Percentiles rank a stretch among this genome's conserved stretches.
Conservation (phyloP, 805 yeast species). For the Candida dajiaensis region DNA sequence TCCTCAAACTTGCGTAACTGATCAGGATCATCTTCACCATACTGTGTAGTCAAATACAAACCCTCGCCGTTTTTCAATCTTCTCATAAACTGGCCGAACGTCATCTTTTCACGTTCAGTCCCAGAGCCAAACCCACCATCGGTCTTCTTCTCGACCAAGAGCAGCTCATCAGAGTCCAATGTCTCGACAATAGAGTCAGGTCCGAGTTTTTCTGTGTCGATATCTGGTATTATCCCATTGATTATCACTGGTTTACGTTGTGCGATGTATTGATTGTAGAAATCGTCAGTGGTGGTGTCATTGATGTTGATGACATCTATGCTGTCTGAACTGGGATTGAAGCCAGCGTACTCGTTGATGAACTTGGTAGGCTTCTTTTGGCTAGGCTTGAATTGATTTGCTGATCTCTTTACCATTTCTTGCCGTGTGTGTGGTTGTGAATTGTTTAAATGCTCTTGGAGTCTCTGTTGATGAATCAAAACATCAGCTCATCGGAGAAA, state of each 20-base stretch:
- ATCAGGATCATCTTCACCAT: constrained; percentile 40
- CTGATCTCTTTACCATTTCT: constrained; percentile 6
- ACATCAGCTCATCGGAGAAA: neutral
- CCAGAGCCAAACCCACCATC: constrained; percentile 70
- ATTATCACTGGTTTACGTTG: constrained; percentile 42
- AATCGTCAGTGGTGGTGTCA: constrained; percentile 4
- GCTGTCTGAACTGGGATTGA: constrained; percentile 2
- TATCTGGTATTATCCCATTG: constrained; percentile 30
- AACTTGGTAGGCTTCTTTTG: constrained; percentile 1
- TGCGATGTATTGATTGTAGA: constrained; percentile 12
- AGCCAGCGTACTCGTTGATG: constrained; percentile 11
- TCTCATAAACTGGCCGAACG: constrained; percentile 41
- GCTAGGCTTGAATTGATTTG: neutral
- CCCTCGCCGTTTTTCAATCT: constrained; percentile 36
- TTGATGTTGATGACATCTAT: constrained; percentile 2
- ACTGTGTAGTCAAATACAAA: constrained; percentile 67
- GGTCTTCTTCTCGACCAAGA: constrained; percentile 55
- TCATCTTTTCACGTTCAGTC: constrained; percentile 43
- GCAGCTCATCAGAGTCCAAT: constrained; percentile 28
- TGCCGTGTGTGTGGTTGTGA: neutral
- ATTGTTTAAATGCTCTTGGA: too few species aligned
- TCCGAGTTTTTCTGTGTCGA: constrained; percentile 30
- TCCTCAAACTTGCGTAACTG: constrained; percentile 23
- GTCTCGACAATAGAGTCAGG: constrained; percentile 31
- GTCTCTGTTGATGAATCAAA: neutral